Evolutionary conservation across 352 stramenopile genomes (phyloP).

Genomic region (Globisporangium spiculum): DNA sequence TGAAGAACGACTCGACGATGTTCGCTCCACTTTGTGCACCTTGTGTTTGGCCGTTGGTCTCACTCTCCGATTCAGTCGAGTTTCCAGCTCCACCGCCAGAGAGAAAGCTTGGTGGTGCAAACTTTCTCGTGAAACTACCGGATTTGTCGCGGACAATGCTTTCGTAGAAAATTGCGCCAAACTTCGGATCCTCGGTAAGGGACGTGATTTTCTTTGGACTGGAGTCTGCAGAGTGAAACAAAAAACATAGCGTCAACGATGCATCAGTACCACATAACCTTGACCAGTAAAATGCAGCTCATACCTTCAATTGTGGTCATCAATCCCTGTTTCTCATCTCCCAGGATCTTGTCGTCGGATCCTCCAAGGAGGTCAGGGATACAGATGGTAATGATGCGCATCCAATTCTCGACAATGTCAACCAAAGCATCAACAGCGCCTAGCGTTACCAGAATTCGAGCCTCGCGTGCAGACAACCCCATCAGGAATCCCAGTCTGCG

Average conservation of each 20-base stretch:
- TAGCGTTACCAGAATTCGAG: conserved; percentile 59
- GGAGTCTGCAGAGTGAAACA: conserved; percentile 7
- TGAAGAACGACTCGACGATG: conserved; percentile 54
- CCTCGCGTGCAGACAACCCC: conserved; percentile 51
- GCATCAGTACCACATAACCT: background rate
- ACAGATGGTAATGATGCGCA: conserved; percentile 39
- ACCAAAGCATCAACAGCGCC: conserved; percentile 56
- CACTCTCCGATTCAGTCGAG: background rate
- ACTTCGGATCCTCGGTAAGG: conserved; percentile 69
- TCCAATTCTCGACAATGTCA: conserved; percentile 65
- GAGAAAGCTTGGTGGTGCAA: conserved; percentile 3
- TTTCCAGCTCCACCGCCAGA: background rate
- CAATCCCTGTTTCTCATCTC: conserved; percentile 8
- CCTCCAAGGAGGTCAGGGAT: conserved; percentile 40
- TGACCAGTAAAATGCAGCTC: background rate
- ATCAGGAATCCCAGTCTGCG: conserved; percentile 50
- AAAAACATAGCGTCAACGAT: background rate
- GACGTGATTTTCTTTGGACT: conserved; percentile 68
- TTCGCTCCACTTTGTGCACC: background rate
- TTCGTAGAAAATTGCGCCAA: conserved; percentile 51
- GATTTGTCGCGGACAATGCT: conserved; percentile 28
- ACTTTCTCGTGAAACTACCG: conserved; percentile 12
- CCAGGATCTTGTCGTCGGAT: background rate
- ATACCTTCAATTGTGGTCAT: conserved; percentile 4
- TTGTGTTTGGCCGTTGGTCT: background rate